Percentiles rank a stretch among this genome's conserved stretches.
Evolutionary conservation across 768 basidiomycete species (phyloP).

Genomic region (Psilocybe cyanescens): DNA sequence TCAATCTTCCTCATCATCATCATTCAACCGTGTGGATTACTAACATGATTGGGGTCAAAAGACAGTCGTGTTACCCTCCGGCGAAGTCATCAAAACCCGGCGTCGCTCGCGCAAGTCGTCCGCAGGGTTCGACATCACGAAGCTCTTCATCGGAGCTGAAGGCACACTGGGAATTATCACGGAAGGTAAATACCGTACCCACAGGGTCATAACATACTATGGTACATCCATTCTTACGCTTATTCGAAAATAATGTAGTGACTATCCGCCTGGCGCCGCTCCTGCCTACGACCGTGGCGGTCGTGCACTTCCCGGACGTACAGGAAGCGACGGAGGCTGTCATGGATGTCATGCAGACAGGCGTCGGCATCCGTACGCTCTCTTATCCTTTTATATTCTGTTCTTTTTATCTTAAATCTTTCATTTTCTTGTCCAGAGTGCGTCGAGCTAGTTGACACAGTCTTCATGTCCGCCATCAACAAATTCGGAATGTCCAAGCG

Average conservation of each 20-base stretch:
- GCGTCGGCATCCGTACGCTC: conserved; percentile 75
- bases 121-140: conserved; percentile 85
- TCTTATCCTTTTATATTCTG: not conserved
- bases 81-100: conserved; percentile 90
- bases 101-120: conserved; percentile 80
- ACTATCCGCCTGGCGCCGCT: conserved; percentile 84
- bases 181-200: conserved; percentile 52
- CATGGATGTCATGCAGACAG: conserved; percentile 69
- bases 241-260: conserved; percentile 38
- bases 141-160: conserved; percentile 84
- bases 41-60: conserved; percentile 27
- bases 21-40: too few species aligned
- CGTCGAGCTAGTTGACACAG: conserved; percentile 79
- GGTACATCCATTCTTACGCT: not conserved
- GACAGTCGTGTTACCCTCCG: conserved; percentile 89
- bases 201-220: too few species aligned
- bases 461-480: conserved; percentile 68
- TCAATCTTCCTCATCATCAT: not conserved
- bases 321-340: conserved; percentile 76
- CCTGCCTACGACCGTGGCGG: conserved; percentile 81
- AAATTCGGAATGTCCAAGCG: conserved; percentile 53
- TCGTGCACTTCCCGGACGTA: conserved; percentile 81
- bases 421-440: conserved; percentile 57
- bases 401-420: conserved; percentile 1
- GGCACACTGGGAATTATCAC: conserved; percentile 88